Percentiles rank a stretch among this genome's conserved stretches.
Evolutionary conservation across 495 filamentous ascomycete genomes (phyloP).

Genomic region (Penicillium goetzii): DNA sequence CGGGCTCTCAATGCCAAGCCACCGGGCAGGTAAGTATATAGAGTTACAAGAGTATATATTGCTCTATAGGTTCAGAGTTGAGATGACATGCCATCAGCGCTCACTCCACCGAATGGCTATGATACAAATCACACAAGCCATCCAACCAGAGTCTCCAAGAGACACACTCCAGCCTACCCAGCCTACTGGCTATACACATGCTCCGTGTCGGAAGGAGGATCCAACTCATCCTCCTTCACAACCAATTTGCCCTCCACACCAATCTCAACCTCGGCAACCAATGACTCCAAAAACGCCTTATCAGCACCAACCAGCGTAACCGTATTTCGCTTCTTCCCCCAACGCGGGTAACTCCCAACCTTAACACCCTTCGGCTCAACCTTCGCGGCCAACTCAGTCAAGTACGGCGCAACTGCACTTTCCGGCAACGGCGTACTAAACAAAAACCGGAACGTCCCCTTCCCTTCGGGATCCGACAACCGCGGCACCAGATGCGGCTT

Average conservation of each 20-base stretch:
- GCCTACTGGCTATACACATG: slow-evolving; percentile 33
- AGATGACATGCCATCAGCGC: not conserved
- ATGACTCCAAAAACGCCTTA: slow-evolving; percentile 60
- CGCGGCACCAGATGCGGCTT: slow-evolving; percentile 70
- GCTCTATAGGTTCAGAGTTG: not conserved
- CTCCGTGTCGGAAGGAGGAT: slow-evolving; percentile 43
- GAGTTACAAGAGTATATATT: slow-evolving; percentile 6
- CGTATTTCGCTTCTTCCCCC: slow-evolving; percentile 86
- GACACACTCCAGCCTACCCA: not conserved
- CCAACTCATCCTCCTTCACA: slow-evolving; percentile 62
- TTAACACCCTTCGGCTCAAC: slow-evolving; percentile 78
- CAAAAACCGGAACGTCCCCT: slow-evolving; percentile 73
- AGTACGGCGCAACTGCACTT: slow-evolving; percentile 78
- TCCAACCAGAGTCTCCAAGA: no score
- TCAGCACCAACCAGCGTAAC: slow-evolving; percentile 86
- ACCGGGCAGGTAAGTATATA: not conserved
- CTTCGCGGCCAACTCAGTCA: slow-evolving; percentile 75
- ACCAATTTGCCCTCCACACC: slow-evolving; percentile 62
- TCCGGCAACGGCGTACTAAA: slow-evolving; percentile 87
- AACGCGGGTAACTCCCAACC: slow-evolving; percentile 94
- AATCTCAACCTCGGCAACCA: slow-evolving; percentile 65
- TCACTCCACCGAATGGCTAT: not conserved
- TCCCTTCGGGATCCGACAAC: slow-evolving; percentile 75
- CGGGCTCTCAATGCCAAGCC: not conserved
- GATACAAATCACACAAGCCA: not conserved